phyloP scores from a whole-genome alignment of 202 grass and related monocot genomes.

The Schoenoplectus tabernaemontani region DNA sequence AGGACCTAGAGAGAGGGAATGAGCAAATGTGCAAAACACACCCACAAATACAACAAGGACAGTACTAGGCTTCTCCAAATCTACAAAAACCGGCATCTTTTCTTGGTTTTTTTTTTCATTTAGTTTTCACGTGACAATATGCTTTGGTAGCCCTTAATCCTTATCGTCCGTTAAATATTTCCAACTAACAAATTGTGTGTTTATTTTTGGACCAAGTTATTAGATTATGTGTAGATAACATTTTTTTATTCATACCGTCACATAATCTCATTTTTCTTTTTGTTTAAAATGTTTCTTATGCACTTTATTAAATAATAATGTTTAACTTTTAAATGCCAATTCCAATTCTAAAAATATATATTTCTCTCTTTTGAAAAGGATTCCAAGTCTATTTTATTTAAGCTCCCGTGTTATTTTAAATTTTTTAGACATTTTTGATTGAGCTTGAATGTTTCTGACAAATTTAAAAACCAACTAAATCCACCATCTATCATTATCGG shows the following conservation, averaged over 20 bases:
- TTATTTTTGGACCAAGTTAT: not conserved
- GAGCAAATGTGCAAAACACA: not conserved
- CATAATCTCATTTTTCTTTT: not conserved
- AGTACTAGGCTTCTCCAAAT: conserved; percentile 16
- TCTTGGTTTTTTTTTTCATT: not conserved
- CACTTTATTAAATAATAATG: not conserved
- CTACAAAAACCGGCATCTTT: conserved; percentile 29
- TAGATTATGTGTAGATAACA: not conserved
- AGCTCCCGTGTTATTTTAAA: not conserved
- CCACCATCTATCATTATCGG: too few relatives aligned
- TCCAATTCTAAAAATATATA: too few relatives aligned
- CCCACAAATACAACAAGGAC: conserved; percentile 17
- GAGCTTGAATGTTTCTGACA: not conserved
- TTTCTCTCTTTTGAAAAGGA: not conserved
- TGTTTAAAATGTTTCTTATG: too few relatives aligned
- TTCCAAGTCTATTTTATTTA: not conserved
- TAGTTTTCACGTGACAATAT: not conserved
- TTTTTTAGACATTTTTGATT: not conserved
- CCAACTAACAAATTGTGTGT: not conserved
- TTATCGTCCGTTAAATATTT: not conserved
- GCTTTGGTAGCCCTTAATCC: not conserved
- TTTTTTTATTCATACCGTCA: not conserved
- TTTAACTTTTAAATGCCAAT: not conserved
- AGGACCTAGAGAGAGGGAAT: not conserved
- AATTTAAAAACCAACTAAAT: too few relatives aligned